Base-by-base conservation (phyloP, 2,329 filamentous ascomycete species). In the Aspergillus aculeatinus region DNA sequence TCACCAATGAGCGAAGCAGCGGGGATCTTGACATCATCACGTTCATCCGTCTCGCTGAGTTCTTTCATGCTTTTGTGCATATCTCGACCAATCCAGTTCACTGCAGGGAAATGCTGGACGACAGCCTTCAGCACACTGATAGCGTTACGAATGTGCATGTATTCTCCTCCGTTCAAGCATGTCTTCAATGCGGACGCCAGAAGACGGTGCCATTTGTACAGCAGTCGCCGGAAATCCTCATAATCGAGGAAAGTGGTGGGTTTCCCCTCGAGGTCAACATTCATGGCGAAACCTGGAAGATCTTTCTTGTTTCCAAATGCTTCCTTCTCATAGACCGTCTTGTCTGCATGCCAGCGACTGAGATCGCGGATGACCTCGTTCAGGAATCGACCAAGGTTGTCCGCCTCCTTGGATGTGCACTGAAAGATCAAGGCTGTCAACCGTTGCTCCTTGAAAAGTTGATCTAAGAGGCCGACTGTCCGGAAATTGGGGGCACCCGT, bases 131-230 rank as follows among this genome's bases (percentile, higher is more conserved):
- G 82, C 4, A 98, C 83, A 60, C 90, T 95, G 66, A 98, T 96
- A 49, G 92, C 92, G 73, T 99, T 99, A 58, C 94, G 88, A 72
- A 98, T 96, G 74, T 97, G 93, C 89, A 97, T 97, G 85, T 95
- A 99, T 76, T 98, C 94, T 33, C 86, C 87, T 29, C 89, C 89
- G 19, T 87, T 86, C 51, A 99, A 82, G 72, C 94, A 97, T 42
- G 85, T 84, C 72, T 92, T 93, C 57, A 99, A 80, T 2, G 94
- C 91, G 53, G 81, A 85, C 68, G 89, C 90, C 48, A 99, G 79
- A 64, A 90, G 87, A 68, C 89, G 87, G 75, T 99, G 96, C 92
- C 94, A 98, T 67, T 91, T 90, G 80, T 90, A 95, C 33, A 97
- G 81, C 55, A 96, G 79, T 67, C 91, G 88, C 53, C 92, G 88